phyloP scores from a whole-genome alignment of 345 rosid genomes.

The Rhodamnia rubescens region DNA sequence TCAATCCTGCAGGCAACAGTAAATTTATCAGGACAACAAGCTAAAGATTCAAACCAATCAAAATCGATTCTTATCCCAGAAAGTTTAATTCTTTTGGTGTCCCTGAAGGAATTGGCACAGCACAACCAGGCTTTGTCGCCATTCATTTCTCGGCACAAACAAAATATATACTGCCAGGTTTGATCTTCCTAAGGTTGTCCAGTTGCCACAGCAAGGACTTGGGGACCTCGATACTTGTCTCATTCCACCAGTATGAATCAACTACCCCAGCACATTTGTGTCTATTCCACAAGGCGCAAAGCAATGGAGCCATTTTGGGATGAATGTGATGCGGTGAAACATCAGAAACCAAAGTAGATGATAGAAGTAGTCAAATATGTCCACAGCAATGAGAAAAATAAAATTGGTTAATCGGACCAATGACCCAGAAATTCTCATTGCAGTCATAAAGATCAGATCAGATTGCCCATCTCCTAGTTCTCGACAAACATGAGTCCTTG shows the following conservation, averaged over 20 bases:
- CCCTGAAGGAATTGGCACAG: background rate
- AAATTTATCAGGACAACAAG: background rate
- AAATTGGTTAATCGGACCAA: background rate
- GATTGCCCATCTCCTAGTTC: background rate
- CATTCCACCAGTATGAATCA: background rate
- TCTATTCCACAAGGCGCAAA: background rate
- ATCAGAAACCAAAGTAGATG: background rate
- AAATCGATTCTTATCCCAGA: background rate
- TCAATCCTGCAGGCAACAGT: background rate
- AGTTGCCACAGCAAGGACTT: background rate
- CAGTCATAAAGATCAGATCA: background rate
- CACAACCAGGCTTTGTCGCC: background rate
- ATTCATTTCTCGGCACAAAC: background rate
- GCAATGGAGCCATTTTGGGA: background rate
- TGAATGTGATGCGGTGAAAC: background rate
- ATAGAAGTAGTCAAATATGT: background rate
- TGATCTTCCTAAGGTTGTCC: background rate
- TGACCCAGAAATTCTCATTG: background rate
- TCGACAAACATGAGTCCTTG: background rate
- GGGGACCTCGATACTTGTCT: accelerated
- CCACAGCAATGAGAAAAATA: background rate
- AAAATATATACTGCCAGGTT: background rate
- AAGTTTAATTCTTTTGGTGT: background rate
- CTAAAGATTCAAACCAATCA: background rate
- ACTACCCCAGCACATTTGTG: background rate